Evolutionary conservation across 495 filamentous ascomycete species (phyloP).

Genomic region (Entonaema liquescens): DNA sequence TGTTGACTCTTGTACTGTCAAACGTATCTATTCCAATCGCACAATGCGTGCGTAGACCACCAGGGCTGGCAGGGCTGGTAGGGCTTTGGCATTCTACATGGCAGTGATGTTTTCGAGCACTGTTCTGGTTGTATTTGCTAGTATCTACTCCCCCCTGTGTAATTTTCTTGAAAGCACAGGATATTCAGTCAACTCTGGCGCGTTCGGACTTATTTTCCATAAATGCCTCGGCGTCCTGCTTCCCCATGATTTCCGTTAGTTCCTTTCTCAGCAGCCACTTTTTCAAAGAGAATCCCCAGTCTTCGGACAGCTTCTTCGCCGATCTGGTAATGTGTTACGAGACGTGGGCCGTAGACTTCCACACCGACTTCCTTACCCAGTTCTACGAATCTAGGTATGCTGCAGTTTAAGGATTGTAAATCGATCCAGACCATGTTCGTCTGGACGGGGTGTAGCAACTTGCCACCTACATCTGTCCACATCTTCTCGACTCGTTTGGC

Average conservation of each 20-base stretch:
- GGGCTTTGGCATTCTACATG: background rate
- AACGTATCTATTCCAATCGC: background rate
- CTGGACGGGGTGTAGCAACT: slow-evolving; percentile 65
- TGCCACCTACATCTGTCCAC: slow-evolving; percentile 69
- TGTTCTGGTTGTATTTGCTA: background rate
- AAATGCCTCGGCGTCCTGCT: slow-evolving; percentile 9
- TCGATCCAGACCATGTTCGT: slow-evolving; percentile 95
- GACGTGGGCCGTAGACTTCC: slow-evolving; percentile 58
- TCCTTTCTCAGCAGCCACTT: slow-evolving; percentile 41
- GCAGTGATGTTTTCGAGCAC: background rate
- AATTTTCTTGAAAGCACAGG: background rate
- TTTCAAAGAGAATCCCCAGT: slow-evolving; percentile 56
- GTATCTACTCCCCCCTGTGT: background rate
- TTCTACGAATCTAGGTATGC: slow-evolving; percentile 54
- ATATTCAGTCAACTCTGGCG: background rate
- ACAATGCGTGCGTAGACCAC: background rate
- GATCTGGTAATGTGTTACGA: slow-evolving; percentile 74
- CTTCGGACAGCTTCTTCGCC: slow-evolving; percentile 59
- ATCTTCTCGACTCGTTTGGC: slow-evolving; percentile 69
- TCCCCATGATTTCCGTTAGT: background rate
- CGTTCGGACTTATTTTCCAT: slow-evolving; percentile 12
- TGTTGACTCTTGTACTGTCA: background rate
- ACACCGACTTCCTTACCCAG: slow-evolving; percentile 61
- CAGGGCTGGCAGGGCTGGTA: background rate
- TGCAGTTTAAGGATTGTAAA: slow-evolving; percentile 60